Percentiles rank a stretch among this genome's conserved stretches.
Evolutionary conservation across 2,329 filamentous ascomycete genomes (phyloP).

Genomic region (Amylocarpus encephaloides): DNA sequence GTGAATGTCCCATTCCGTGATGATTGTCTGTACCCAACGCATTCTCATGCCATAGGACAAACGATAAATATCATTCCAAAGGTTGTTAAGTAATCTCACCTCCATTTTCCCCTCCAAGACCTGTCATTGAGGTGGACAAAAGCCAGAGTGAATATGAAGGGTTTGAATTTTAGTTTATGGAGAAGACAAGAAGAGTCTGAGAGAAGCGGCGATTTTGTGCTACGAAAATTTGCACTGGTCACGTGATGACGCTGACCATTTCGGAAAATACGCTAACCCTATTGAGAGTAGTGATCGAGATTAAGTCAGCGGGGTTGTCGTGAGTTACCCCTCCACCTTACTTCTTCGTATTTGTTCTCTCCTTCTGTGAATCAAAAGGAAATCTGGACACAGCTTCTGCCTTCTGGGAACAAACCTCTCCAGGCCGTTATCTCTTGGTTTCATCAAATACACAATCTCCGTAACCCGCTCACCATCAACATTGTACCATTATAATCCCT

Average conservation of each 20-base stretch:
- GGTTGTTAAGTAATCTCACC: conserved; percentile 45
- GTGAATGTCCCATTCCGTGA: conserved; percentile 24
- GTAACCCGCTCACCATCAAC: background rate
- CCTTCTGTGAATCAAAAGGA: background rate
- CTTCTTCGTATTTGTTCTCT: background rate
- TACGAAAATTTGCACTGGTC: conserved; percentile 10
- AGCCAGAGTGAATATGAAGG: conserved; percentile 64
- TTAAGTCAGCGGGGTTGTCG: conserved; percentile 4
- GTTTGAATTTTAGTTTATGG: conserved; percentile 42
- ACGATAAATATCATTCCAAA: conserved; percentile 55
- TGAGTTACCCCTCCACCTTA: background rate
- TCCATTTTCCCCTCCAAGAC: conserved; percentile 63
- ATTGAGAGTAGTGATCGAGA: background rate
- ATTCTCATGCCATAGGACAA: conserved; percentile 38
- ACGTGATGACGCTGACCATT: conserved; percentile 10
- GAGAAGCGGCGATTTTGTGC: background rate
- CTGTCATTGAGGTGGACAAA: conserved; percentile 48
- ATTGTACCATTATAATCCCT: background rate
- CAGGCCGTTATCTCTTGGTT: background rate
- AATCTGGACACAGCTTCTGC: background rate
- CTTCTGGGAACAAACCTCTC: background rate
- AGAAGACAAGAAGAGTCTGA: conserved; percentile 24
- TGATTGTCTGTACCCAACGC: conserved; percentile 31
- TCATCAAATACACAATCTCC: background rate
- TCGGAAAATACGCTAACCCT: background rate